A percentile compares a stretch with the other conserved stretches of the same genome.
These are phyloP conservation scores for Zostera marina DNA, from an alignment of 116 monocot species.

Conservation along the genomic window DNA sequence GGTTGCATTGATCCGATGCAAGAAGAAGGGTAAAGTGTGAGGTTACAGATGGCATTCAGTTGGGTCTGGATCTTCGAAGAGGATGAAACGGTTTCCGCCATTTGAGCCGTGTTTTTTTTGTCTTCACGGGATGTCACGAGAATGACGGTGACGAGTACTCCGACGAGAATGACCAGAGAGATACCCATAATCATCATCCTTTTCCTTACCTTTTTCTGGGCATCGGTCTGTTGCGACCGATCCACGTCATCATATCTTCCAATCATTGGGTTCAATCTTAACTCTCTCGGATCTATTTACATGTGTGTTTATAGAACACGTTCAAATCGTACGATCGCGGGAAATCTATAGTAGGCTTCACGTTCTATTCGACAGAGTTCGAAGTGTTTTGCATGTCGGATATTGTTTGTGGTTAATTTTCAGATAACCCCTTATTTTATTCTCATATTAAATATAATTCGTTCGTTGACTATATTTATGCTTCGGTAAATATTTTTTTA, in stretches of 20 bases:
- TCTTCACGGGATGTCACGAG: not conserved
- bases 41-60: constrained; percentile 16
- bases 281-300: too few relatives aligned
- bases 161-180: constrained; percentile 12
- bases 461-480: too few relatives aligned
- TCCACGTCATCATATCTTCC: constrained; percentile 5
- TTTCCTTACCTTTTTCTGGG: constrained; percentile 10
- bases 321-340: too few relatives aligned
- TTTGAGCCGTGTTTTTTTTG: not conserved
- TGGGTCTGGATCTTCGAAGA: not conserved
- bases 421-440: too few relatives aligned
- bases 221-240: not conserved
- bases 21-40: constrained; percentile 18
- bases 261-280: too few relatives aligned
- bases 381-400: too few relatives aligned
- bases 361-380: too few relatives aligned
- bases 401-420: too few relatives aligned
- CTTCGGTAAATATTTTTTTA: too few relatives aligned
- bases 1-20: constrained; percentile 17
- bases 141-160: constrained; percentile 3
- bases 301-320: not conserved
- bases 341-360: too few relatives aligned
- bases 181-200: constrained; percentile 13
- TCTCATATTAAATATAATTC: too few relatives aligned
- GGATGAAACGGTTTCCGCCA: not conserved